Evolutionary conservation across 2,329 filamentous ascomycete species (phyloP).

Genomic region (Microsporum ferrugineum): DNA sequence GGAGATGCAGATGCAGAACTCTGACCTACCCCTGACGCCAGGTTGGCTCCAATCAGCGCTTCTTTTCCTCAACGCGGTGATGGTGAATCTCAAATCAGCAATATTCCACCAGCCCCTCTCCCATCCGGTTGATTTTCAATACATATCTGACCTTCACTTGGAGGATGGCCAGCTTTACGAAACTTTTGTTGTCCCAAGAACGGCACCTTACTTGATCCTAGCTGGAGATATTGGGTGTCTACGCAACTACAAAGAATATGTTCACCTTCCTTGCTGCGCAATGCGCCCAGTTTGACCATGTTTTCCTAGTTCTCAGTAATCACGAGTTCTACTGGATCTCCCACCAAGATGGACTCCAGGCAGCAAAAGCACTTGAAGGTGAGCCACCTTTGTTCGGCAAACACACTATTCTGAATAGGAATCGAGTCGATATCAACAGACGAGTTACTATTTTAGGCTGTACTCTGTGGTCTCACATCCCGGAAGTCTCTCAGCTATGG

Average conservation of each 20-base stretch:
- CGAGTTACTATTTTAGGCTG: conserved; percentile 42
- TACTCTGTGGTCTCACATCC: conserved; percentile 44
- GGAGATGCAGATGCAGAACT: not conserved
- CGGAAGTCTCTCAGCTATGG: conserved; percentile 24
- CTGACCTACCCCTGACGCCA: not conserved
- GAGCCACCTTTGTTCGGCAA: conserved; percentile 12
- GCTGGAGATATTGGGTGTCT: conserved; percentile 26
- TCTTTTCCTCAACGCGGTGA: conserved; percentile 1
- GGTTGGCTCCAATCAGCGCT: not conserved
- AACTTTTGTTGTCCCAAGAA: conserved; percentile 15
- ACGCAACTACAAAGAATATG: conserved; percentile 10
- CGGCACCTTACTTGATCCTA: conserved; percentile 18
- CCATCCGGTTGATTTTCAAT: conserved; percentile 9
- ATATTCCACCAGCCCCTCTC: not conserved
- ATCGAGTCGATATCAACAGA: conserved; percentile 6
- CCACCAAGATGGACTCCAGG: conserved; percentile 16
- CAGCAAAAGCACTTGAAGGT: conserved; percentile 11
- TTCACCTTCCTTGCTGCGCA: conserved; percentile 19
- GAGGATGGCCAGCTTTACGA: conserved; percentile 18
- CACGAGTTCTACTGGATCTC: conserved; percentile 21
- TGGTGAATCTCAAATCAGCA: conserved; percentile 5
- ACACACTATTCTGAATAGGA: conserved; percentile 15
- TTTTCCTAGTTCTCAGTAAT: conserved; percentile 22
- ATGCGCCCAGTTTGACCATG: conserved; percentile 17
- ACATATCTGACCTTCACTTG: conserved; percentile 19